Evolutionary conservation across 164 flowering plant genomes (phyloP), one percentile per base, ranked within the genome.

Genomic region (Macadamia tetraphylla): DNA sequence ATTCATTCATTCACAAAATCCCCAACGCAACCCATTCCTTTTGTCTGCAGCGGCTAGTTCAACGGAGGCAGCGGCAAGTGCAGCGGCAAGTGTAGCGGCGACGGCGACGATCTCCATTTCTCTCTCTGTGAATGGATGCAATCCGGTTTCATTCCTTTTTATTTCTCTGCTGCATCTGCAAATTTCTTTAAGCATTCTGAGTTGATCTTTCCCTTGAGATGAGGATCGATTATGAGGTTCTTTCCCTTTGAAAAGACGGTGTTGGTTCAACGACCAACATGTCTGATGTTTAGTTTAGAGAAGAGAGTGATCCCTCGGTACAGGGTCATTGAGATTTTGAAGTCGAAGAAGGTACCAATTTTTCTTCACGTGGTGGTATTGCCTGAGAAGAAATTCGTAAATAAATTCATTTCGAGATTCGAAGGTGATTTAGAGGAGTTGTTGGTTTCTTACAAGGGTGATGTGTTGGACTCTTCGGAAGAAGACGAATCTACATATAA

Each of bases 251-350:
- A 81, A 7, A 74, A 58, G 51, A 12, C 52, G 2, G 61, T 46
- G 7, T 66, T 84, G n/a, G 63, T 82, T 57, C 29, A 7, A n/a
- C 29, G 18, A 0, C 87, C 85, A 0, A 14, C 13, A 0, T 60
- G 17, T 61, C 76, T 84, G 75, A 79, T 77, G 83, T 9, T 18
- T 65, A 81, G 83, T 46, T 17, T 84, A 46, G 80, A 79, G 73
- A 66, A 74, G 11, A 73, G 84, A 32, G 76, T 75, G 71, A 67
- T 82, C 49, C 84, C 85, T 56, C 65, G 88, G 6, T 67, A 60
- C 56, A 73, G 52, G 66, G 83, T 82, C 70, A 12, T 80, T 31
- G 66, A 71, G 74, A 65, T 82, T 53, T 30, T 84, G 52, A 73
- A 64, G 71, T 77, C 80, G 18, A 82, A 74, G 75, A 81, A 69